Base-by-base conservation (phyloP, 345 rosid species). In the Linum usitatissimum region DNA sequence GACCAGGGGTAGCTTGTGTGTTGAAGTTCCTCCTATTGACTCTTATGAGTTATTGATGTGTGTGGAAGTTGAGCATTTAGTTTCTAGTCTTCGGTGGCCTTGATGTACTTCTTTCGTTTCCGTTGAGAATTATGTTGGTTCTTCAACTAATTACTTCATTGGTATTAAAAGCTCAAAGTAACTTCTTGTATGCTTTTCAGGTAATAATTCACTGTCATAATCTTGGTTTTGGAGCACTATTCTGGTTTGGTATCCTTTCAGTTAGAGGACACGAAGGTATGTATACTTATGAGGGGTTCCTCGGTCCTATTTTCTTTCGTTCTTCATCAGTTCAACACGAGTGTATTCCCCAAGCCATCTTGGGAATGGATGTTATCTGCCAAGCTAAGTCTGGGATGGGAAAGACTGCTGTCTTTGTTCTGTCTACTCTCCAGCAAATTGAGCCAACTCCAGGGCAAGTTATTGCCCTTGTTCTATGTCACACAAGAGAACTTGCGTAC, bases 371-470 rank as follows among this genome's bases (percentile, higher is more conserved):
- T 66, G 97, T 94, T 73, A 86, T 93, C 66, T 93, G 97, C 72
- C 99, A 93, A 90, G 99, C 99, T 12, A 93, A 93, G 72, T 93
- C 97, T 59, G 99, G 99, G 45, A 93, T 93, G 99, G 99, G 99
- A 6, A 90, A 93, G 80, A 93, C 97, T 51, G 99, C 97, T 42
- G 97, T 90, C 51, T 93, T 93, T 77, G 95, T 93, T 48, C 78
- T 93, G 4, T 93, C 99, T 5, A 71, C 91, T 40, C 79, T 90
- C 17, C 99, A 93, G 72, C 99, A 93, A 68, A 93, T 91, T 34
- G 99, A 93, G 45, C 96, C 96, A 0, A 77, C 83, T 64, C 76
- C 91, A 18, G 99, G 97, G 20, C 97, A 93, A 82, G 99, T 90
- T 68, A 74, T 84, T 72, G 96, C 99, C 10, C 95, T 93, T 68